A percentile compares a stretch with the other conserved stretches of the same genome.
Evolutionary conservation across 2,329 filamentous ascomycete genomes (phyloP).

Genomic region (Talaromyces sp.): DNA sequence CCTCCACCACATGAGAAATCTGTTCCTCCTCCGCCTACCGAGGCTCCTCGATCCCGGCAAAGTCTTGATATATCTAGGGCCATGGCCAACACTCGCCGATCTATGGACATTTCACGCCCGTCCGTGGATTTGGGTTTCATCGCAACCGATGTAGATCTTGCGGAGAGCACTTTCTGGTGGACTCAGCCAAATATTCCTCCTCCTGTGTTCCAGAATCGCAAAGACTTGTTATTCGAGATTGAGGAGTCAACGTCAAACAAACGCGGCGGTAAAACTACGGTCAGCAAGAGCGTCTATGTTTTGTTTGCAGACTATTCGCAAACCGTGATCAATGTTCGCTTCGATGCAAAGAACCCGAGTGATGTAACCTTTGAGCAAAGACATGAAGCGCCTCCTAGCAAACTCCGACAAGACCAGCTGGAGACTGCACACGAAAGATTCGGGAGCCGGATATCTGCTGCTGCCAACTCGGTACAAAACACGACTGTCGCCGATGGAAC

Average conservation of each 20-base stretch:
- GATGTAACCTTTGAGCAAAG: slow-evolving; percentile 77
- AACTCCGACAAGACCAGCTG: slow-evolving; percentile 86
- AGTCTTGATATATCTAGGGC: slow-evolving; percentile 64
- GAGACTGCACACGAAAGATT: slow-evolving; percentile 80
- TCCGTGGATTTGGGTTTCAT: slow-evolving; percentile 78
- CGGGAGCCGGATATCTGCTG: slow-evolving; percentile 71
- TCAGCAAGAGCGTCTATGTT: slow-evolving; percentile 81
- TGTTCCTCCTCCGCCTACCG: slow-evolving; percentile 40
- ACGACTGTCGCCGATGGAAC: slow-evolving; percentile 80
- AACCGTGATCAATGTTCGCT: slow-evolving; percentile 78
- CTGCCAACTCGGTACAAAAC: slow-evolving; percentile 69
- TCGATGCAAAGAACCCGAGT: slow-evolving; percentile 68
- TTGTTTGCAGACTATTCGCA: slow-evolving; percentile 96
- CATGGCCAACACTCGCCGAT: slow-evolving; percentile 53
- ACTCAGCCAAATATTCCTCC: slow-evolving; percentile 74
- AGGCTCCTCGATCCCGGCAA: slow-evolving; percentile 49
- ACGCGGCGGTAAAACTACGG: slow-evolving; percentile 64
- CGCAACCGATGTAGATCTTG: slow-evolving; percentile 81
- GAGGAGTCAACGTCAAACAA: slow-evolving; percentile 71
- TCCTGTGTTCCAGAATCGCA: slow-evolving; percentile 75
- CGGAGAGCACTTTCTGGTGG: slow-evolving; percentile 78
- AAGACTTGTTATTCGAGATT: slow-evolving; percentile 77
- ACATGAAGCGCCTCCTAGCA: slow-evolving; percentile 77
- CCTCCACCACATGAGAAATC: slow-evolving; percentile 37
- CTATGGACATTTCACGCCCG: slow-evolving; percentile 72